Evolutionary conservation across 148 eudicot species (phyloP).

Genomic region (Talinum fruticosum): DNA sequence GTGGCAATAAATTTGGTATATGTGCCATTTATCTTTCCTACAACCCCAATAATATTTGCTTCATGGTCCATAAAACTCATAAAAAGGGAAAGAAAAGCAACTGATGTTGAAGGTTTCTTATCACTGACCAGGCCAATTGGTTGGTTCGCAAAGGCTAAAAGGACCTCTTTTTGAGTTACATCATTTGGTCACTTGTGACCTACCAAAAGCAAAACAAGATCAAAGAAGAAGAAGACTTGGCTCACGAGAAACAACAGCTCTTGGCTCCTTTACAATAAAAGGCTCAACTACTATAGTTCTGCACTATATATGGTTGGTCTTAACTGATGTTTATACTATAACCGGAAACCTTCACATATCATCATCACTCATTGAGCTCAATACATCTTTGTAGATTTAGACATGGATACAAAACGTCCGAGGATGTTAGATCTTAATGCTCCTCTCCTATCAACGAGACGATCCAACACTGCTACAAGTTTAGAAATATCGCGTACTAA

Average conservation of each 20-base stretch:
- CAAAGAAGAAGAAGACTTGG: slow-evolving; percentile 9
- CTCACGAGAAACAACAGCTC: slow-evolving; percentile 21
- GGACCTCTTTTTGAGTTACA: slow-evolving; percentile 5
- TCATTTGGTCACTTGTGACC: slow-evolving; percentile 18
- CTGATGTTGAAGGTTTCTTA: background rate
- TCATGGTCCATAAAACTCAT: background rate
- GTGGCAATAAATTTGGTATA: background rate
- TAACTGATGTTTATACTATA: background rate
- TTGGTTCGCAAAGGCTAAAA: background rate
- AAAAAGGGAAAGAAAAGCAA: background rate
- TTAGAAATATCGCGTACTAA: slow-evolving; percentile 7
- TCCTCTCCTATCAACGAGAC: slow-evolving; percentile 59
- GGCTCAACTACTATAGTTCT: slow-evolving; percentile 8
- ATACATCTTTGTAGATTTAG: background rate
- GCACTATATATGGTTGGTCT: background rate
- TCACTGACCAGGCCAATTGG: slow-evolving; percentile 3
- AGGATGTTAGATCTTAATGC: slow-evolving; percentile 53
- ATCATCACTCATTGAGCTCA: background rate
- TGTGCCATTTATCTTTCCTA: background rate
- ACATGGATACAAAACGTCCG: slow-evolving; percentile 30
- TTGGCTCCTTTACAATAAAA: slow-evolving; percentile 19
- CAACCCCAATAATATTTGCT: background rate
- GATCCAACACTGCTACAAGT: slow-evolving; percentile 11
- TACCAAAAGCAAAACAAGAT: slow-evolving; percentile 13
- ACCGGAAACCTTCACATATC: background rate